Conservation (phyloP, 805 yeast genomes). For the Candida xyloterini region DNA sequence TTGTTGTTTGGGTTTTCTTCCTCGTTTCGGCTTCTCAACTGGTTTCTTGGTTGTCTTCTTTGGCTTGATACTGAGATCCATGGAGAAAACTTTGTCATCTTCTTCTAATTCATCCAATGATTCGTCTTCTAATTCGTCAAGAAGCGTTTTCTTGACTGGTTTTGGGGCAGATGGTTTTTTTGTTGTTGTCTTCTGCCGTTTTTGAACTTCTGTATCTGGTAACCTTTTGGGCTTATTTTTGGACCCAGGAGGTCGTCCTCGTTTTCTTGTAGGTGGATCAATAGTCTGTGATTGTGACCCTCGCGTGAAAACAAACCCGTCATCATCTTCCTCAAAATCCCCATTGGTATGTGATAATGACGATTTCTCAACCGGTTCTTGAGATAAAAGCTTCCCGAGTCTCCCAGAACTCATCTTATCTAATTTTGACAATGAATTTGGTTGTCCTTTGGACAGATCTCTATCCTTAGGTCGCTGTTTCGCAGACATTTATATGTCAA, state of each 20-base stretch:
- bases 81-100: slow-evolving; percentile 13
- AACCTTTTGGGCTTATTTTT: slow-evolving; percentile 4
- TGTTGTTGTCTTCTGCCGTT: slow-evolving; percentile 3
- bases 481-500: slow-evolving; percentile 10
- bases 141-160: slow-evolving; percentile 2
- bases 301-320: slow-evolving; percentile 22
- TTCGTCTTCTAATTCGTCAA: slow-evolving; percentile 12
- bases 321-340: slow-evolving; percentile 20
- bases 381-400: slow-evolving; percentile 15
- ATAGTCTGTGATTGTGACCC: slow-evolving; percentile 16
- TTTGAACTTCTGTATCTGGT: background rate
- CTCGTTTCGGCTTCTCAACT: slow-evolving; percentile 1
- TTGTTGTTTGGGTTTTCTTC: background rate
- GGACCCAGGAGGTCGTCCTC: slow-evolving; percentile 8
- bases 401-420: slow-evolving; percentile 13
- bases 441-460: slow-evolving; percentile 10
- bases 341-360: slow-evolving; percentile 7
- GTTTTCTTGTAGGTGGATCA: background rate
- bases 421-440: slow-evolving; percentile 14
- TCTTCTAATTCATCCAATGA: slow-evolving; percentile 2
- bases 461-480: slow-evolving; percentile 10
- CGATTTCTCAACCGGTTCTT: slow-evolving; percentile 10
- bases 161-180: background rate
- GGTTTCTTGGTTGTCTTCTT: background rate
- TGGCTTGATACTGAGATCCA: slow-evolving; percentile 4